Conservation (phyloP, 2,329 filamentous ascomycete species). For the Scopulariopsis brevicaulis region DNA sequence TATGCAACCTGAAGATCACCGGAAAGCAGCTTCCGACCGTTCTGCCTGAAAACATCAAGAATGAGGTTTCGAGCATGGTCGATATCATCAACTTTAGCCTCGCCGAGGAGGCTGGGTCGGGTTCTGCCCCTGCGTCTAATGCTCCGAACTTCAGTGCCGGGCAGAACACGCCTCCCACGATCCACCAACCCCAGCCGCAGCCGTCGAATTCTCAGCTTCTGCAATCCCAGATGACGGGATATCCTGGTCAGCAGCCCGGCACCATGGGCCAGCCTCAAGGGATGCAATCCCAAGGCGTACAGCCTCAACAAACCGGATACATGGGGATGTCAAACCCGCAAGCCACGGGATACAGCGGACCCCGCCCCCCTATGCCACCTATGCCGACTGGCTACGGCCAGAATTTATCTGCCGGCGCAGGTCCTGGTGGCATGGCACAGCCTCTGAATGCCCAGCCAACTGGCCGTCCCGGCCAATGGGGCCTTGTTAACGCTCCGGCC, state of each 20-base stretch:
- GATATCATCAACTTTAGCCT: constrained; percentile 97
- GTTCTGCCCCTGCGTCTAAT: constrained; percentile 43
- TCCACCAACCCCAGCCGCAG: constrained; percentile 64
- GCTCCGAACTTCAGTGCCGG: constrained; percentile 55
- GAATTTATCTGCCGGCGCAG: constrained; percentile 32
- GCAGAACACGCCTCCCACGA: constrained; percentile 36
- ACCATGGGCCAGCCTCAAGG: constrained; percentile 41
- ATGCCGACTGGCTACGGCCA: constrained; percentile 52
- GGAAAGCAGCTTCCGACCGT: constrained; percentile 66
- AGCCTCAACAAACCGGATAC: constrained; percentile 61
- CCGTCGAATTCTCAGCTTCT: constrained; percentile 57
- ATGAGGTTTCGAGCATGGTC: constrained; percentile 98
- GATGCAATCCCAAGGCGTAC: constrained; percentile 49
- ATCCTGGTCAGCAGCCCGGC: constrained; percentile 40
- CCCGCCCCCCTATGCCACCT: constrained; percentile 82
- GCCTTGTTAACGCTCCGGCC: constrained; percentile 88
- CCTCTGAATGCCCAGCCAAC: constrained; percentile 89
- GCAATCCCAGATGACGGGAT: constrained; percentile 58
- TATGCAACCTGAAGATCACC: constrained; percentile 87
- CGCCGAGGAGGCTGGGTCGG: constrained; percentile 54
- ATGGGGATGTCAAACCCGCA: constrained; percentile 57
- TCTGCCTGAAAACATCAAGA: constrained; percentile 79
- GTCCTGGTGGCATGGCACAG: constrained; percentile 51
- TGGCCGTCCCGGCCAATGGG: constrained; percentile 89
- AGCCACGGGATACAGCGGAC: constrained; percentile 69